Evolutionary conservation across 768 basidiomycete genomes (phyloP).

Genomic region (Crepidotus variabilis): DNA sequence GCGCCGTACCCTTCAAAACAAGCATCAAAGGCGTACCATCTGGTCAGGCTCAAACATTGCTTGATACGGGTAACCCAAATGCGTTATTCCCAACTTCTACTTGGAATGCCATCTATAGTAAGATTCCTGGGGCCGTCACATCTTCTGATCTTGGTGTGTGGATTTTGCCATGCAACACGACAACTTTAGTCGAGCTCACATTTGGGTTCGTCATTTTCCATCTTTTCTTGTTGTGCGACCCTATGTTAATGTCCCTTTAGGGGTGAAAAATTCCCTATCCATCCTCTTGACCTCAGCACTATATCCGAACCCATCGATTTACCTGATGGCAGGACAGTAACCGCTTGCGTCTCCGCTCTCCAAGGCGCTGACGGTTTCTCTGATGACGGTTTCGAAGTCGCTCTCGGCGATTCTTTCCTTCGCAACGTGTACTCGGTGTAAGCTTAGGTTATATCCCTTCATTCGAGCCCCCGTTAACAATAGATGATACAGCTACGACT

Average conservation of each 20-base stretch:
- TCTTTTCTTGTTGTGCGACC: conserved; percentile 11
- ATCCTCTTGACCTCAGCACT: conserved; percentile 40
- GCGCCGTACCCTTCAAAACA: conserved; percentile 23
- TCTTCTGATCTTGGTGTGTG: conserved; percentile 25
- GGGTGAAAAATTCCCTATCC: conserved; percentile 31
- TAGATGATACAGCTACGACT: conserved; percentile 31
- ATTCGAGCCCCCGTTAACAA: neutral
- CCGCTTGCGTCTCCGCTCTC: conserved; percentile 35
- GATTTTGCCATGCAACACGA: conserved; percentile 35
- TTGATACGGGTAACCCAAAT: conserved; percentile 42
- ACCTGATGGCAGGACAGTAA: conserved; percentile 25
- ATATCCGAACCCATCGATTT: conserved; percentile 21
- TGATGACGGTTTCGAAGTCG: conserved; percentile 29
- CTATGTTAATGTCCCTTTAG: conserved; percentile 12
- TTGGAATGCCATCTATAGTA: conserved; percentile 34
- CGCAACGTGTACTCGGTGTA: conserved; percentile 44
- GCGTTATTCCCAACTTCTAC: conserved; percentile 30
- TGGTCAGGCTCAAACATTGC: conserved; percentile 29
- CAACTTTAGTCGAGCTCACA: conserved; percentile 28
- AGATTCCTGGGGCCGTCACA: conserved; percentile 31
- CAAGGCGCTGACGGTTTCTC: conserved; percentile 21
- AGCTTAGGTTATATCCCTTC: conserved; percentile 6
- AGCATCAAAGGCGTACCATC: conserved; percentile 23
- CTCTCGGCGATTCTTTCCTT: conserved; percentile 41
- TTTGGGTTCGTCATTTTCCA: conserved; percentile 32